Conservation (phyloP, 305 asterid species). For the Lippia alba region DNA sequence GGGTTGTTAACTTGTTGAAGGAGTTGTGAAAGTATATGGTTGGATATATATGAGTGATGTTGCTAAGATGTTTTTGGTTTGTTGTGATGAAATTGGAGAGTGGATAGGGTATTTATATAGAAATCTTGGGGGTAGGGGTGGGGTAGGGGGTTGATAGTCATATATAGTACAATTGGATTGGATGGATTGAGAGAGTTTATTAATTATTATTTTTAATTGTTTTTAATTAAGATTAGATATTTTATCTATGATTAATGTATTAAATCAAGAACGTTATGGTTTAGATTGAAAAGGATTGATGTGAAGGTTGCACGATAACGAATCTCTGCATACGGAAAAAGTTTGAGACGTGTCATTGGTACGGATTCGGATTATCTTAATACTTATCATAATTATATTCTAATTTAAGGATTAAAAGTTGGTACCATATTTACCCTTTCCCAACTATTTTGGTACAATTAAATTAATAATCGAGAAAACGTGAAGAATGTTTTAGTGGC, state of each 20-base stretch:
- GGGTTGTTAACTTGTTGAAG: not conserved
- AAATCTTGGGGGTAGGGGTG: constrained; percentile 22
- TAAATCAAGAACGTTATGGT: not conserved
- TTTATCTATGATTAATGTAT: constrained; percentile 13
- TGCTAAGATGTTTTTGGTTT: constrained; percentile 37
- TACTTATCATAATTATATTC: not conserved
- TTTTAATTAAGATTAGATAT: constrained; percentile 26
- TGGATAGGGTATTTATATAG: constrained; percentile 53
- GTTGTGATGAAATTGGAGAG: constrained; percentile 54
- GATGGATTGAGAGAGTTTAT: constrained; percentile 33
- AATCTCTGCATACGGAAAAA: constrained; percentile 64
- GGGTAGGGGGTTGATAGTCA: not conserved
- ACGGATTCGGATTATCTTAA: constrained; percentile 38
- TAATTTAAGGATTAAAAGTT: no score
- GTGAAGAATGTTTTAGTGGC: no score
- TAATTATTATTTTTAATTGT: not conserved
- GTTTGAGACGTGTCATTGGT: constrained; percentile 48
- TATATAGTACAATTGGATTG: constrained; percentile 10
- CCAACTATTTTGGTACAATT: no score
- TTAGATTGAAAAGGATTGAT: constrained; percentile 50
- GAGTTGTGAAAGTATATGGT: not conserved
- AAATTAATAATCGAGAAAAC: no score
- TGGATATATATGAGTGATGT: not conserved
- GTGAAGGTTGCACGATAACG: constrained; percentile 56
- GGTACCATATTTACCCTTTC: not conserved